These are phyloP conservation scores for Septoria linicola DNA, from an alignment of 2,329 filamentous ascomycete species.

Conservation along the genomic window DNA sequence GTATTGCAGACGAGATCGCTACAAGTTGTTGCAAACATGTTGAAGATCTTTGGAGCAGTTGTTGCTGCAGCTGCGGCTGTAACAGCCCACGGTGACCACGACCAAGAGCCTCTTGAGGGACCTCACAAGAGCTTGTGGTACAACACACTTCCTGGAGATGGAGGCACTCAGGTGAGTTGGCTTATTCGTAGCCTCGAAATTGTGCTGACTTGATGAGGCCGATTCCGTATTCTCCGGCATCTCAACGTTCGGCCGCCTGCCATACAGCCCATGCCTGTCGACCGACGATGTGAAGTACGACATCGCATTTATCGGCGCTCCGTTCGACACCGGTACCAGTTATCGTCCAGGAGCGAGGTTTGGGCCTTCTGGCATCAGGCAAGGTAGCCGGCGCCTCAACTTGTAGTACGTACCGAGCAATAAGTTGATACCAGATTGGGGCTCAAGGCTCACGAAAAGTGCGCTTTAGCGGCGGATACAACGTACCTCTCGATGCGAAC, in stretches of 20 bases:
- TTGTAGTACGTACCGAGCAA: conserved; percentile 66
- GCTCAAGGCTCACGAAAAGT: conserved; percentile 51
- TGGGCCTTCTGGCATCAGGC: conserved; percentile 58
- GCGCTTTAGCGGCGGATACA: conserved; percentile 74
- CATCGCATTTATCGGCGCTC: conserved; percentile 81
- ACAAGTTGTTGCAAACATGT: conserved; percentile 21
- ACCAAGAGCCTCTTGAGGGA: conserved; percentile 62
- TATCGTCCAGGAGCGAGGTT: conserved; percentile 83
- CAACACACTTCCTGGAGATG: conserved; percentile 77
- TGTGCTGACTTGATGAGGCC: conserved; percentile 53
- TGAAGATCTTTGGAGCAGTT: conserved; percentile 26
- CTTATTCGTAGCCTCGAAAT: background rate
- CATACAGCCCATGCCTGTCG: conserved; percentile 74
- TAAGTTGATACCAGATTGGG: conserved; percentile 29
- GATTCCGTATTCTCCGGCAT: conserved; percentile 89
- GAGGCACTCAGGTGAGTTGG: conserved; percentile 70
- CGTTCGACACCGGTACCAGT: conserved; percentile 66
- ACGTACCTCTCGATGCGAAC: conserved; percentile 69
- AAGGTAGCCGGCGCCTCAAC: conserved; percentile 81
- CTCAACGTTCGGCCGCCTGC: conserved; percentile 76
- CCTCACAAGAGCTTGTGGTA: conserved; percentile 79
- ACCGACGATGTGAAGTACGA: conserved; percentile 71
- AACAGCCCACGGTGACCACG: conserved; percentile 57
- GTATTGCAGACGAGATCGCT: background rate
- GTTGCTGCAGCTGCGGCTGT: conserved; percentile 49